Base-by-base conservation (phyloP, 495 filamentous ascomycete species). In the Recurvomyces mirabilis region DNA sequence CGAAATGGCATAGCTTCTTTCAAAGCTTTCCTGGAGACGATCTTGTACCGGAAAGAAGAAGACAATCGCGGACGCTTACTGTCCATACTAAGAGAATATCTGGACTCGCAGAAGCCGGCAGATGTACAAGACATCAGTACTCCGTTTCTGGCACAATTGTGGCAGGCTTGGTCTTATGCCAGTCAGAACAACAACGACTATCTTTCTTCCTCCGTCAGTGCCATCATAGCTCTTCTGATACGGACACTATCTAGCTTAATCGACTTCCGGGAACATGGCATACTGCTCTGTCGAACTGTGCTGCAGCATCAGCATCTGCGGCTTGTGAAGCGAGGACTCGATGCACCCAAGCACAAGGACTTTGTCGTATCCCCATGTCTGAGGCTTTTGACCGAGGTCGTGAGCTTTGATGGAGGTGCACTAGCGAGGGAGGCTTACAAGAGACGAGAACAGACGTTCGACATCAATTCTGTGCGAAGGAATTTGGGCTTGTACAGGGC, bases 291-390 rank as follows among this genome's bases (percentile, higher is more conserved):
- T 65, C 76, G 79, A 47, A 76, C 78, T 30, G 58, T 93, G 22
- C 60, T 94, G 28, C 77, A 82, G 44, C 79, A 78, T 53, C 73
- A 77, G 6, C 80, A 88, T 41, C 66, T 82, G 35, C 76, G 81
- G 46, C 66, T 89, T 10, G 67, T 94, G 24, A 74, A 79, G 25
- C 74, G 78, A 43, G 82, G 79, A 34, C 58, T 93, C 41, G 79
- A 77, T 1, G 77, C 82, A 3, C 73, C 75, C 2, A 85, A 81
- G 57, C 66, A 71, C 2, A 93, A 89, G 54, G 81, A 88, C 26
- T 82, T 82, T 64, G 65, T 93, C 30, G 87, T 95, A 47, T 87
- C 82, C 2, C 85, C 87, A 0, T 83, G 78, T 31, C 60, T 95
- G 33, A 73, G 86, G 45, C 68, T 95, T 35, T 69, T 95, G 36